These are phyloP conservation scores for Magnaporthales sp. DNA, from an alignment of 2,329 filamentous ascomycete genomes.

Conservation along the genomic window DNA sequence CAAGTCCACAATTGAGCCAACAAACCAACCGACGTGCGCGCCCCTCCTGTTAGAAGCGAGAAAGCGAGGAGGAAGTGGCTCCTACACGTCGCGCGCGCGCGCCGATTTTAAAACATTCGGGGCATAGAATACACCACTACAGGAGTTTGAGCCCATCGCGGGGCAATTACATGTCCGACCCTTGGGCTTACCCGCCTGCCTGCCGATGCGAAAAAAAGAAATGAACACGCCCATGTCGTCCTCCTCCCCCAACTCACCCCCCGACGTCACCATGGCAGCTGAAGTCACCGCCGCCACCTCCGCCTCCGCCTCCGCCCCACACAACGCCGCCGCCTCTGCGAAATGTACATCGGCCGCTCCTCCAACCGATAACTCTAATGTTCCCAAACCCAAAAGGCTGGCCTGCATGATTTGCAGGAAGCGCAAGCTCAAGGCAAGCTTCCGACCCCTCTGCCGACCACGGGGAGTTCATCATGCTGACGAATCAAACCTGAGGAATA, in stretches of 20 bases:
- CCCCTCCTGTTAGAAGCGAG: background rate
- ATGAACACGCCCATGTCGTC: constrained; percentile 14
- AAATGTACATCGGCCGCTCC: constrained; percentile 16
- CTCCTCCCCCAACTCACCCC: constrained; percentile 17
- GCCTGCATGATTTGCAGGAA: constrained; percentile 92
- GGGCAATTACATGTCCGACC: background rate
- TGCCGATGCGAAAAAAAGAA: background rate
- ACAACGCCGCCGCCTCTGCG: constrained; percentile 7
- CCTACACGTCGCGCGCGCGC: no score
- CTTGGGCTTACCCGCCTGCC: background rate
- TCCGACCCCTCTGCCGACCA: background rate
- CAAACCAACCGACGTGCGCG: background rate
- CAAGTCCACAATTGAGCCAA: background rate
- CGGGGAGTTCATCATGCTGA: background rate
- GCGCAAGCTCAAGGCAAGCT: constrained; percentile 61
- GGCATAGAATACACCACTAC: background rate
- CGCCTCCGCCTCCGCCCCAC: constrained; percentile 5
- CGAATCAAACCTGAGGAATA: background rate
- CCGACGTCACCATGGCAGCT: constrained; percentile 19
- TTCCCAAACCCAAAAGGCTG: constrained; percentile 82
- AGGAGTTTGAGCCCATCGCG: background rate
- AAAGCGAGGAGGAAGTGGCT: background rate
- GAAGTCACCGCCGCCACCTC: constrained; percentile 10
- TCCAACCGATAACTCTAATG: constrained; percentile 32
- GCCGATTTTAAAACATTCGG: background rate